These are phyloP conservation scores for Eucalyptus curtisii DNA, from an alignment of 345 rosid species.

Conservation along the genomic window DNA sequence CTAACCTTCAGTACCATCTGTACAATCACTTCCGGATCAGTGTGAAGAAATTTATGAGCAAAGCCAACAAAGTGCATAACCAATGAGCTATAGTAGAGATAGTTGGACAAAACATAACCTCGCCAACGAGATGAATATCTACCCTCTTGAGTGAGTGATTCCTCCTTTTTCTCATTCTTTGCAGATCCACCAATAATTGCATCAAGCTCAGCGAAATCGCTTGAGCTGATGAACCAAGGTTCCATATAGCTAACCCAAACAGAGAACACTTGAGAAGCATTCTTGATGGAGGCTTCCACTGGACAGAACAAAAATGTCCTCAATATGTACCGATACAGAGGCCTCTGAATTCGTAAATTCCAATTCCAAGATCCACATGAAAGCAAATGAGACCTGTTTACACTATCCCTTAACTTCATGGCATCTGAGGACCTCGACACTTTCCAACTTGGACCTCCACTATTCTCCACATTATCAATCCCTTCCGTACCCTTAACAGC, in stretches of 20 bases:
- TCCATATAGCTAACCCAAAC: constrained; percentile 75
- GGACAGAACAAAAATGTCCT: constrained; percentile 83
- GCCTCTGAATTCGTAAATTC: constrained; percentile 68
- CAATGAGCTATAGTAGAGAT: constrained; percentile 78
- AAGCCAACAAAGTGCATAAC: constrained; percentile 93
- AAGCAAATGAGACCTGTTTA: constrained; percentile 5
- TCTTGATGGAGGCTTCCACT: constrained; percentile 58
- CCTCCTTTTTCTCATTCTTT: constrained; percentile 29
- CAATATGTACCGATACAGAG: constrained; percentile 64
- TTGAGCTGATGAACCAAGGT: constrained; percentile 61
- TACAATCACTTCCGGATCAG: constrained; percentile 59
- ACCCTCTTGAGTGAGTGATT: constrained; percentile 5
- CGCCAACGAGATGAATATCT: constrained; percentile 58
- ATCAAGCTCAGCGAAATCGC: constrained; percentile 58
- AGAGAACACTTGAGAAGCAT: constrained; percentile 69
- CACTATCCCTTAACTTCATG: constrained; percentile 20
- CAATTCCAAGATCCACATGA: constrained; percentile 32
- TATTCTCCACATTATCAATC: constrained; percentile 14
- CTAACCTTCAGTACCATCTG: constrained; percentile 90
- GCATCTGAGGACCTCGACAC: constrained; percentile 28
- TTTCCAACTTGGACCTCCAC: constrained; percentile 16
- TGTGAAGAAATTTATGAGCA: constrained; percentile 93
- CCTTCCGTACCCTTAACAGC: constrained; percentile 19
- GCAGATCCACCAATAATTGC: constrained; percentile 20
- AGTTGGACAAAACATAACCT: constrained; percentile 71